Evolutionary conservation across 805 yeast genomes (phyloP), one percentile per base, ranked within the genome.

Genomic region (Metschnikowia continentalis): DNA sequence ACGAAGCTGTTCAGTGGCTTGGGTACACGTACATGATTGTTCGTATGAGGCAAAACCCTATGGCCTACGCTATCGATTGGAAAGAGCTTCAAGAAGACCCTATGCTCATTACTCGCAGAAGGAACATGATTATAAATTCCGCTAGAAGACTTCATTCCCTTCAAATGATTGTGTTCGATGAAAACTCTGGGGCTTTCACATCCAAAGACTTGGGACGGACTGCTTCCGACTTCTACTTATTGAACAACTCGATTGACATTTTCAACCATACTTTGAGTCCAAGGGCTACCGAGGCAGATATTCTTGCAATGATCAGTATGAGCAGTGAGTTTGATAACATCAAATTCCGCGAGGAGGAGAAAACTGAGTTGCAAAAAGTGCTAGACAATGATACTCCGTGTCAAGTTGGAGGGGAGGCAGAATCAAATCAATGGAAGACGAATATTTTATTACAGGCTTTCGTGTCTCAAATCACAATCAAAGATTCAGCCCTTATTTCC

Each of bases 1-100:
- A 88, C 32, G 99, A 94, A 70, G 99, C 91, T 50, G 86, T 94
- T 0, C 89, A 85, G 56, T 94, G 99, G 99, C 74, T 94, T n/a
- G 98, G 99, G 3, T 94, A 95, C 61, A 94, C 99, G 0, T 94
- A 94, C 63, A 76, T 94, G 80, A 85, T 81, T 70, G 97, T 92
- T 3, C 75, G 99, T 51, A 94, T 94, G 99, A 82, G 86, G 52
- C 88, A 90, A 63, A 92, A 90, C 56, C 99, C 99, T 2, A 84
- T 90, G 63, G 85, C 87, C 0, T 94, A 94, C 63, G 99, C 96
- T 26, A 81, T 95, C 43, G 89, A 82, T 42, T 90, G 96, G 94
- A 81, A 80, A 55, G 96, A 90, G 56, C 64, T 95, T 1, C 80
- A 82, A 22, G 84, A 84, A 17, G 99, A 94, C 66, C 96, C 96